These are phyloP conservation scores for Scenedesmus sp. DNA, from an alignment of 163 green algal species.

Conservation along the genomic window DNA sequence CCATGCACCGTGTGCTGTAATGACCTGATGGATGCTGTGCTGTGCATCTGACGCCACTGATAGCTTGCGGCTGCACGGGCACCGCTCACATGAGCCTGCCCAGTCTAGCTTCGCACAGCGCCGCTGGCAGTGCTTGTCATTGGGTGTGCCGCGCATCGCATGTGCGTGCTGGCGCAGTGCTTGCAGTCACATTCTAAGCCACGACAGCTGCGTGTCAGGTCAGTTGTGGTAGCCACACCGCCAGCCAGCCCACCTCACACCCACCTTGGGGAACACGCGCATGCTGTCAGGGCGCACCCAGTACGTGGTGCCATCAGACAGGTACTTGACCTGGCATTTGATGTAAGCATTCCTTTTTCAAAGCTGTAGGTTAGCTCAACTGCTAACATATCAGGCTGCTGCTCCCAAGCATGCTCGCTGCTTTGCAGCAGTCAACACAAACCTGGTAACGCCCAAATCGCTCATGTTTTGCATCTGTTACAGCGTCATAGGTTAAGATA, in stretches of 20 bases:
- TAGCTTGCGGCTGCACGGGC: too few relatives aligned
- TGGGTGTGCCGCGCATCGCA: too few relatives aligned
- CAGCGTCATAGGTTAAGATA: not conserved
- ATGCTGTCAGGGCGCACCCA: conserved; percentile 8
- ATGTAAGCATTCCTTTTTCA: not conserved
- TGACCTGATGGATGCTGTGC: too few relatives aligned
- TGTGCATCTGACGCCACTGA: too few relatives aligned
- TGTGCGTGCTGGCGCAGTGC: too few relatives aligned
- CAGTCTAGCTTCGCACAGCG: too few relatives aligned
- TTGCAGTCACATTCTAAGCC: too few relatives aligned
- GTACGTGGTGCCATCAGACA: conserved; percentile 28
- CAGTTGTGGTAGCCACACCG: too few relatives aligned
- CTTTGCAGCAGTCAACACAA: not conserved
- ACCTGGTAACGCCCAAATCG: not conserved
- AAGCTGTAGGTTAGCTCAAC: not conserved
- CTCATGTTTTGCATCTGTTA: not conserved
- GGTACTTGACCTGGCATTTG: conserved; percentile 13
- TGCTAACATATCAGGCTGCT: not conserved
- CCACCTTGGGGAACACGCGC: not conserved
- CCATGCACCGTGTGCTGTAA: too few relatives aligned
- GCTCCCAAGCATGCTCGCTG: not conserved
- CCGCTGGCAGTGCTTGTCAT: too few relatives aligned
- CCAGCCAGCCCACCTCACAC: not conserved
- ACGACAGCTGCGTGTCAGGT: too few relatives aligned
- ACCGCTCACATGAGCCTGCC: too few relatives aligned